Evolutionary conservation across 768 basidiomycete genomes (phyloP), one percentile per base, ranked within the genome.

Genomic region (Naganishia onofrii): DNA sequence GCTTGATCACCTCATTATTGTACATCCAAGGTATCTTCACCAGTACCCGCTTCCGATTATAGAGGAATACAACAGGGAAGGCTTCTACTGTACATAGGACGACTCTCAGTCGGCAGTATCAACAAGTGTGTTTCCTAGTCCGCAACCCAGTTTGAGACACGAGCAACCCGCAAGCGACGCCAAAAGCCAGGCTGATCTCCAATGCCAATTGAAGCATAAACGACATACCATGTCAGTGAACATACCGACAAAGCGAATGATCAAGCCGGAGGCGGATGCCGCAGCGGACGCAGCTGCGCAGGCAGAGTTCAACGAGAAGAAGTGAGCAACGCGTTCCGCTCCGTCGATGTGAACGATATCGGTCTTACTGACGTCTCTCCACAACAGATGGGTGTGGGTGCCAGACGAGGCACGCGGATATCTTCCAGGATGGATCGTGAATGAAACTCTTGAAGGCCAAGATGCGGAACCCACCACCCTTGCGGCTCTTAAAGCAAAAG

Each of bases 221-320:
- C 42, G 38, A 23, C n/a, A 17, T 42, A 28, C 19, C 21, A 63
- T 63, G 60, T 63, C 60, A 2, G 34, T 42, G 26, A 26, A 1
- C 2, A n/a, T 63, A 28, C 26, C 21, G 12, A 10, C 68, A 4
- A 32, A 44, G 31, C 38, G 68, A 31, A 17, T 58, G 42, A 48
- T 69, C 28, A 69, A 63, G 68, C 55, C 46, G 23, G 57, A 70
- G 38, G 69, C 72, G 48, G 92, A 93, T 80, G 89, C 89, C 48
- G 90, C 92, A 9, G 84, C 89, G 66, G 89, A 88, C 21, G 92
- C 92, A 26, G 93, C 92, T 23, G 86, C 89, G n/a, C 91, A 93
- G 79, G 92, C 92, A 12, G 92, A 94, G 81, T 95, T 93, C 82
- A 94, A 93, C 79, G 92, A 93, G 85, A 96, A 94, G 89, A 91